Conservation (phyloP, 208 protist genomes). For the Wallacemonas sp. region DNA sequence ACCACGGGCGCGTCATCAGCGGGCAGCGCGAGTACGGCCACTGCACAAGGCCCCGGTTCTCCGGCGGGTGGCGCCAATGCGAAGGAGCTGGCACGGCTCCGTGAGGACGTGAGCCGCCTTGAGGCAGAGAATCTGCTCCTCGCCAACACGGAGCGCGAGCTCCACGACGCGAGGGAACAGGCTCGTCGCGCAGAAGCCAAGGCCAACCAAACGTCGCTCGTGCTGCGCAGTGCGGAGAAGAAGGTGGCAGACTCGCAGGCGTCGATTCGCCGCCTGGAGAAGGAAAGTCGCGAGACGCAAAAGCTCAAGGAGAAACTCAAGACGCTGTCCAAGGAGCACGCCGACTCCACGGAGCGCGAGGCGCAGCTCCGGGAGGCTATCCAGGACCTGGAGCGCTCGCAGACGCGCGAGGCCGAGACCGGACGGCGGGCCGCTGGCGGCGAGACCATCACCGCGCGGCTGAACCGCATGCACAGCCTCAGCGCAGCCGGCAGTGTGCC, state of each 20-base stretch:
- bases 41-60: not conserved
- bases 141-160: slow-evolving; percentile 31
- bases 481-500: not conserved
- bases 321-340: slow-evolving; percentile 22
- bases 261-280: slow-evolving; percentile 13
- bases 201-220: slow-evolving; percentile 11
- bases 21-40: not conserved
- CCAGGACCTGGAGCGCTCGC: not conserved
- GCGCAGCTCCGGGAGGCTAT: slow-evolving; percentile 7
- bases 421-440: not conserved
- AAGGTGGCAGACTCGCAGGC: not conserved
- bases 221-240: slow-evolving; percentile 12
- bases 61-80: slow-evolving; percentile 16
- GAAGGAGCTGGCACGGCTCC: slow-evolving; percentile 40
- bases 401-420: not conserved
- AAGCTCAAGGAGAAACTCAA: slow-evolving; percentile 20
- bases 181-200: slow-evolving; percentile 10
- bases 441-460: not conserved
- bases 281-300: slow-evolving; percentile 20
- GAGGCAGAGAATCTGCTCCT: slow-evolving; percentile 39
- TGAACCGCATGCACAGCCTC: slow-evolving; percentile 7
- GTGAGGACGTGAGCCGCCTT: slow-evolving; percentile 31
- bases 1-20: not conserved
- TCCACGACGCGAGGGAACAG: slow-evolving; percentile 21
- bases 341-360: slow-evolving; percentile 14